These are phyloP conservation scores for Botrytis aclada DNA, from an alignment of 2,329 filamentous ascomycete species.

Conservation along the genomic window DNA sequence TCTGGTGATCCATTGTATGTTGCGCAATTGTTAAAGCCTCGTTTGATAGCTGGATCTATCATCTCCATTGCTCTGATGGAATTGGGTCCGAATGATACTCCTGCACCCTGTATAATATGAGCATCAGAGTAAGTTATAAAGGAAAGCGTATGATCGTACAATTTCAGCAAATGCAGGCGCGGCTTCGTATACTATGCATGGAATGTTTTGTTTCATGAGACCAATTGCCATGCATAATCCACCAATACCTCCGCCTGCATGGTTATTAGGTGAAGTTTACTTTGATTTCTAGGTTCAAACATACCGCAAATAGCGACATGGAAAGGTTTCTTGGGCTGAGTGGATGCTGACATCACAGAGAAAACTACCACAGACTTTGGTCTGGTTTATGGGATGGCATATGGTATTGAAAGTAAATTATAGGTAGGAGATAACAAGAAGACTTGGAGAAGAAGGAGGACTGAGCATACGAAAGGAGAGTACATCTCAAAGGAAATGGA, in stretches of 20 bases:
- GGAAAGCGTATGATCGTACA: slow-evolving; percentile 9
- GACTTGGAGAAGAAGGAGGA: background rate
- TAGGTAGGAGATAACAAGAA: background rate
- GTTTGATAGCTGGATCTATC: slow-evolving; percentile 33
- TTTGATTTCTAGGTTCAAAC: background rate
- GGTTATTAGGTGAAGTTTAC: background rate
- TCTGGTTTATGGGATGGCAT: background rate
- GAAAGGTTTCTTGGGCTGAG: slow-evolving; percentile 30
- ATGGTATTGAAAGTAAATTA: background rate
- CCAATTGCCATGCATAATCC: slow-evolving; percentile 35
- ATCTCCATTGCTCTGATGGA: slow-evolving; percentile 34
- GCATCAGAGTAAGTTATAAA: background rate
- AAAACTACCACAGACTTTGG: background rate
- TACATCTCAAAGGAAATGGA: background rate
- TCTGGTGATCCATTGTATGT: slow-evolving; percentile 31
- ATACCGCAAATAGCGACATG: slow-evolving; percentile 36
- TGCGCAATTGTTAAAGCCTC: slow-evolving; percentile 29
- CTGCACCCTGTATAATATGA: slow-evolving; percentile 26
- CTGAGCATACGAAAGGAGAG: background rate
- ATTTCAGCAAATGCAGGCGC: slow-evolving; percentile 37
- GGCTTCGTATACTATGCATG: slow-evolving; percentile 35
- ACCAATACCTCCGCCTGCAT: slow-evolving; percentile 35
- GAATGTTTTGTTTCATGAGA: slow-evolving; percentile 34
- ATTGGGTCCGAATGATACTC: slow-evolving; percentile 37
- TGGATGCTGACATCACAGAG: slow-evolving; percentile 23